Evolutionary conservation across 2,329 filamentous ascomycete species (phyloP).

Genomic region (Trichoderma sp.): DNA sequence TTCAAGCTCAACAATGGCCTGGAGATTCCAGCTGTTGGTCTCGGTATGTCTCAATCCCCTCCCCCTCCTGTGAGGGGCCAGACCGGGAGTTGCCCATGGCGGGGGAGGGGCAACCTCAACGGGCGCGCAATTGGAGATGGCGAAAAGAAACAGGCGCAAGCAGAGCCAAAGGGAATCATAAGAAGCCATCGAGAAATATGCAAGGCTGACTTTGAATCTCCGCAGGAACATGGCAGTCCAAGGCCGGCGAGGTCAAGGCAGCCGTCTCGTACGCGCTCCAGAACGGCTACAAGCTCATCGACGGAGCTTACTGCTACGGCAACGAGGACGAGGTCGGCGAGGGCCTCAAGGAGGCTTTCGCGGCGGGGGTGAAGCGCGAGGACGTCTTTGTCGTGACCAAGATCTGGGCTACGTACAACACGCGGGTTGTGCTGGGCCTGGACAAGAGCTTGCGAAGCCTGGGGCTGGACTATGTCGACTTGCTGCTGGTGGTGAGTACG

Average conservation of each 20-base stretch:
- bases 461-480: slow-evolving; percentile 78
- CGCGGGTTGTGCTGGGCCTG: slow-evolving; percentile 67
- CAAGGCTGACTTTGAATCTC: not conserved
- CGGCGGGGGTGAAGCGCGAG: slow-evolving; percentile 69
- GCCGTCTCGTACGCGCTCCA: slow-evolving; percentile 63
- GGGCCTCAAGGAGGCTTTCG: slow-evolving; percentile 73
- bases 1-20: slow-evolving; percentile 68
- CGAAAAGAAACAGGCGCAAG: not conserved
- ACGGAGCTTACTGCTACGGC: slow-evolving; percentile 75
- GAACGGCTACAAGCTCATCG: slow-evolving; percentile 62
- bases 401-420: slow-evolving; percentile 80
- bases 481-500: slow-evolving; percentile 65
- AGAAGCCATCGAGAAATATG: not conserved
- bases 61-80: slow-evolving; percentile 1
- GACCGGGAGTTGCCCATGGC: not conserved
- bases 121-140: not conserved
- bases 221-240: slow-evolving; percentile 66
- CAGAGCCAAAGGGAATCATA: not conserved
- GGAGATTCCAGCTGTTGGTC: slow-evolving; percentile 64
- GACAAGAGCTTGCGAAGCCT: slow-evolving; percentile 73
- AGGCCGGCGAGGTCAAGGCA: slow-evolving; percentile 58
- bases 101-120: slow-evolving; percentile 24
- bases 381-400: slow-evolving; percentile 86
- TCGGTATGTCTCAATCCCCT: slow-evolving; percentile 50
- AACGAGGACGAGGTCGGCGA: slow-evolving; percentile 84